phyloP scores from a whole-genome alignment of 2,329 filamentous ascomycete species.

The Alternaria sp. region DNA sequence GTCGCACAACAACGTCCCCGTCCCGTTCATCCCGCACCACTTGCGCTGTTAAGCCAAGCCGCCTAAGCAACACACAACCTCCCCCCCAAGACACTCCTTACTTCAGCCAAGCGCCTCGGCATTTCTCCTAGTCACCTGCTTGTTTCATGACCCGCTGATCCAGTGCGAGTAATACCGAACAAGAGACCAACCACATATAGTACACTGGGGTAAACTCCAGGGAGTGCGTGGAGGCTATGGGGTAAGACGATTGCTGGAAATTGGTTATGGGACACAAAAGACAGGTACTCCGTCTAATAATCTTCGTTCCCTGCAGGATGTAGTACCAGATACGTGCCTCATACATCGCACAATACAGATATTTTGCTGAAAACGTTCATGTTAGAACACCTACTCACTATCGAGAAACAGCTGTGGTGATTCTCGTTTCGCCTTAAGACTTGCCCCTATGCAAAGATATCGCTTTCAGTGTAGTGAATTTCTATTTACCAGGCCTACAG shows the following conservation, averaged over 20 bases:
- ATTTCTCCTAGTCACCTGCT: not conserved
- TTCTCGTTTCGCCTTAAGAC: too few relatives aligned
- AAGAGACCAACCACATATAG: not conserved
- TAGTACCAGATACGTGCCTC: too few relatives aligned
- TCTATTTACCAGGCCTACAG: too few relatives aligned
- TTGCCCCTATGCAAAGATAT: too few relatives aligned
- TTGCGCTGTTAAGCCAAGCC: not conserved
- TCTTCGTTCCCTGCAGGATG: too few relatives aligned
- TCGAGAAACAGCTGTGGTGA: too few relatives aligned
- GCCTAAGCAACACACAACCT: conserved; percentile 13
- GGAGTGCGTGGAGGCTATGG: not conserved
- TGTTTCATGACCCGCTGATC: conserved; percentile 14
- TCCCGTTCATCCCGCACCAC: not conserved
- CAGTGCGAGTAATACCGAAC: not conserved
- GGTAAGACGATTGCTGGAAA: not conserved
- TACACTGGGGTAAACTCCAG: not conserved
- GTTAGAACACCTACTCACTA: too few relatives aligned
- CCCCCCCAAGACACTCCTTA: not conserved
- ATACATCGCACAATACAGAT: too few relatives aligned
- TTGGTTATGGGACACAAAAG: too few relatives aligned
- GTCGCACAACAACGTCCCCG: conserved; percentile 4
- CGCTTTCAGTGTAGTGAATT: too few relatives aligned
- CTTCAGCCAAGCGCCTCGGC: conserved; percentile 14
- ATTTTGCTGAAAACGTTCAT: too few relatives aligned
- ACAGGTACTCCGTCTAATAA: not conserved